Conservation (phyloP, 192 early-diverging fungal species). For the Rhizophlyctis rosea region DNA sequence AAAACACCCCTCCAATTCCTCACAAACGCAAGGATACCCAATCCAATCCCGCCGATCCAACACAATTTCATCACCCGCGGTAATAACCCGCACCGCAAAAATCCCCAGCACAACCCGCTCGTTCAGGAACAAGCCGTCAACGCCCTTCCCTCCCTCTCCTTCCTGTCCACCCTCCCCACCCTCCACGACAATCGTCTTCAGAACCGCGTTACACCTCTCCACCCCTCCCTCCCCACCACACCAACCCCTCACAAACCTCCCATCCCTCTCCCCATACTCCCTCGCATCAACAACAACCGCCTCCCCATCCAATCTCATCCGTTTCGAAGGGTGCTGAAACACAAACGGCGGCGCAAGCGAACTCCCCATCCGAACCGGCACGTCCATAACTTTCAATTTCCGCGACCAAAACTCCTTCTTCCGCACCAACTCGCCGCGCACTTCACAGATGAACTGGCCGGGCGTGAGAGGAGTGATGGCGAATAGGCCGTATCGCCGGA, state of each 20-base stretch:
- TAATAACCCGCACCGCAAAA: slow-evolving; percentile 28
- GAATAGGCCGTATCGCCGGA: slow-evolving; percentile 57
- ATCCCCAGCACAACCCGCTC: slow-evolving; percentile 28
- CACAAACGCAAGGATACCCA: slow-evolving; percentile 34
- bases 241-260: slow-evolving; percentile 33
- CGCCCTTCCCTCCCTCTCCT: background rate
- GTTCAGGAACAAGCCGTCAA: slow-evolving; percentile 2
- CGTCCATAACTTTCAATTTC: background rate
- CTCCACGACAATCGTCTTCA: slow-evolving; percentile 30
- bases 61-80: slow-evolving; percentile 35
- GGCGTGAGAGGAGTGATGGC: slow-evolving; percentile 53
- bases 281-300: slow-evolving; percentile 38
- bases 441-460: slow-evolving; percentile 68
- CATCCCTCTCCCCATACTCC: slow-evolving; percentile 25
- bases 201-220: slow-evolving; percentile 27
- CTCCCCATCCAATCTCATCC: background rate
- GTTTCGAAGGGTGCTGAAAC: slow-evolving; percentile 24
- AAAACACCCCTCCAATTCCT: slow-evolving; percentile 23
- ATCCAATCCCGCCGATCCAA: slow-evolving; percentile 16
- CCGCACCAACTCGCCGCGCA: slow-evolving; percentile 53
- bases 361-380: background rate
- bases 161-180: slow-evolving; percentile 17
- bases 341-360: slow-evolving; percentile 32
- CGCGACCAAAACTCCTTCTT: background rate
- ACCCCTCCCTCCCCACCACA: slow-evolving; percentile 25